Base-by-base conservation (phyloP, 768 basidiomycete genomes). In the Amanita exitialis region DNA sequence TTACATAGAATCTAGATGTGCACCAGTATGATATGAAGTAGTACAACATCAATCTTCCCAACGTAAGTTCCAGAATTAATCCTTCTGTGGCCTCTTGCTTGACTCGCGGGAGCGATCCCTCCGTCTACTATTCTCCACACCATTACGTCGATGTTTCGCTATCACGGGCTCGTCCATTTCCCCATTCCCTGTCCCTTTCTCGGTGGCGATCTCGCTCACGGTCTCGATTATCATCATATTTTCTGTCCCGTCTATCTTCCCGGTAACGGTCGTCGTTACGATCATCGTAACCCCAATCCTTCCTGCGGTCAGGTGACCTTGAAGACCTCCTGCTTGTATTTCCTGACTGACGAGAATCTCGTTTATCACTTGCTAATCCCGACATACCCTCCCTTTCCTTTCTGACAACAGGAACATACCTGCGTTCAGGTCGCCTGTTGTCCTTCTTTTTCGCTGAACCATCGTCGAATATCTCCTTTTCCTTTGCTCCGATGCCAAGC, bases 401-500 rank as follows among this genome's bases (percentile, higher is more conserved):
- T 67, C 80, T 90, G 41, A 91, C 61, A 27, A 98, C 70, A 9
- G 96, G 94, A 23, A 93, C 69, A 61, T 96, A 98, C 58, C 81
- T 78, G 68, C 79, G 81, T 49, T 90, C 88, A 3, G 77, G 77
- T 28, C 74, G 69, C 57, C 62, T 69, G 6, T 66, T 67, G 52
- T 21, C 18, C 21, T 66, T 66, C 60, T 71, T 76, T 67, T 72
- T 79, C 63, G 63, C 72, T 58, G 69, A 79, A 16, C 86, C 86
- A 54, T 88, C 81, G 52, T 90, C 85, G 4, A 78, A 74, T 0
- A 77, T 73, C 59, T 86, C 82, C 56, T 77, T 75, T 59, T 94
- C 87, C 61, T 96, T 98, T 2, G 96, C 96, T 2, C 96, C 94
- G 25, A 99, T 86, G 0, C 95, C 96, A 8, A 98, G 69, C 10